These are phyloP conservation scores for Fusarium sp. DNA, from an alignment of 2,329 filamentous ascomycete species.

Conservation along the genomic window DNA sequence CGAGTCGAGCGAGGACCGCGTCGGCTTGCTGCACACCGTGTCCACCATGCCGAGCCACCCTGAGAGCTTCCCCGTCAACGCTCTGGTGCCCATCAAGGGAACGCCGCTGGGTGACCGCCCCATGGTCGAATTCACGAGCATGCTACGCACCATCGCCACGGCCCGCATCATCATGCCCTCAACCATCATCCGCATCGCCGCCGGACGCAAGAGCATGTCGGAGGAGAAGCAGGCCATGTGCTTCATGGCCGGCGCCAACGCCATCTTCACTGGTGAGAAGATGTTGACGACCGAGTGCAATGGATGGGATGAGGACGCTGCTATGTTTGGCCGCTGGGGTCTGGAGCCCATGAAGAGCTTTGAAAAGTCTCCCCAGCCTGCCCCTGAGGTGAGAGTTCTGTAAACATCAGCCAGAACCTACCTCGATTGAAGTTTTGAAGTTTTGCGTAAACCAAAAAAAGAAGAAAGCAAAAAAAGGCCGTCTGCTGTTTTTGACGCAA, in stretches of 20 bases:
- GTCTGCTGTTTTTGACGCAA: not conserved
- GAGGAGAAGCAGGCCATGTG: constrained; percentile 92
- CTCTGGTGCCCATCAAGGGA: constrained; percentile 89
- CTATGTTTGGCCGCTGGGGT: constrained; percentile 87
- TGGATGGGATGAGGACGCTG: constrained; percentile 89
- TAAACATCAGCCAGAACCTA: constrained; percentile 10
- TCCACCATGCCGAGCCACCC: constrained; percentile 84
- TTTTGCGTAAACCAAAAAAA: not conserved
- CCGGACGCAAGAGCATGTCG: constrained; percentile 83
- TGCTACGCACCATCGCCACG: constrained; percentile 86
- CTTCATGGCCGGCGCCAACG: constrained; percentile 92
- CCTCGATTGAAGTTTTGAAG: not conserved
- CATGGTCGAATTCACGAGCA: constrained; percentile 80
- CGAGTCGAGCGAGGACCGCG: constrained; percentile 81
- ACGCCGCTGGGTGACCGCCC: constrained; percentile 84
- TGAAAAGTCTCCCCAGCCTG: constrained; percentile 49
- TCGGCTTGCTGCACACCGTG: constrained; percentile 86
- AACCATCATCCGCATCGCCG: constrained; percentile 89
- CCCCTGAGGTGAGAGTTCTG: constrained; percentile 43
- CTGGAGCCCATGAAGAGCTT: constrained; percentile 79
- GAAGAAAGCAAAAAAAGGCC: not conserved
- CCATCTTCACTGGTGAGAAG: constrained; percentile 95
- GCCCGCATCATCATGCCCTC: constrained; percentile 85
- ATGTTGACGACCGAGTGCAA: constrained; percentile 95
- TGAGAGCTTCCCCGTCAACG: constrained; percentile 92